These are phyloP conservation scores for Solanum chaucha DNA, from an alignment of 257 asterid genomes.

Conservation along the genomic window DNA sequence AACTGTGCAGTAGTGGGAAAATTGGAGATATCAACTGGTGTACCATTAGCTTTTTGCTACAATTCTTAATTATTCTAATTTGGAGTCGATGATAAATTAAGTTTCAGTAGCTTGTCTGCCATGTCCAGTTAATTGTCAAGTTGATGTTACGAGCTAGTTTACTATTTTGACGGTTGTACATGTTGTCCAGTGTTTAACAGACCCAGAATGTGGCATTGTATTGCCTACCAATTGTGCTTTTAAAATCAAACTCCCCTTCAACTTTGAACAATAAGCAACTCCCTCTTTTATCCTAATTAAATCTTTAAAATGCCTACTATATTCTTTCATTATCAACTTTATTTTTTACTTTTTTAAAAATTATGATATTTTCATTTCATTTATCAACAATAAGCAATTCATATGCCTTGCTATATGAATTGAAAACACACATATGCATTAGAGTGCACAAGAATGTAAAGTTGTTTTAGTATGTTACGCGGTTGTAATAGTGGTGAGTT, in stretches of 20 bases:
- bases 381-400: no score
- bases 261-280: not conserved
- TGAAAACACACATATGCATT: no score
- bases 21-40: not conserved
- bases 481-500: no score
- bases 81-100: not conserved
- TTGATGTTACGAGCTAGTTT: not conserved
- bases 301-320: not conserved
- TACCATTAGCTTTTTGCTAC: not conserved
- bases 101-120: not conserved
- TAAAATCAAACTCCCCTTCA: not conserved
- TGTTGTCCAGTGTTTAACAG: not conserved
- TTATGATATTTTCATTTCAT: not conserved
- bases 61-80: not conserved
- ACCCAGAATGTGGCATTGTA: not conserved
- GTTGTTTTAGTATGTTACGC: no score
- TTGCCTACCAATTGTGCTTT: not conserved
- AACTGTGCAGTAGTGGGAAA: not conserved
- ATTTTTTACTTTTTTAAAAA: not conserved
- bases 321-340: not conserved
- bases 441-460: no score
- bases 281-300: not conserved
- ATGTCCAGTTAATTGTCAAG: not conserved
- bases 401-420: no score
- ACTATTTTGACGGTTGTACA: not conserved